Evolutionary conservation across 306 rosid genomes (phyloP).

Genomic region (Mimosa pudica): DNA sequence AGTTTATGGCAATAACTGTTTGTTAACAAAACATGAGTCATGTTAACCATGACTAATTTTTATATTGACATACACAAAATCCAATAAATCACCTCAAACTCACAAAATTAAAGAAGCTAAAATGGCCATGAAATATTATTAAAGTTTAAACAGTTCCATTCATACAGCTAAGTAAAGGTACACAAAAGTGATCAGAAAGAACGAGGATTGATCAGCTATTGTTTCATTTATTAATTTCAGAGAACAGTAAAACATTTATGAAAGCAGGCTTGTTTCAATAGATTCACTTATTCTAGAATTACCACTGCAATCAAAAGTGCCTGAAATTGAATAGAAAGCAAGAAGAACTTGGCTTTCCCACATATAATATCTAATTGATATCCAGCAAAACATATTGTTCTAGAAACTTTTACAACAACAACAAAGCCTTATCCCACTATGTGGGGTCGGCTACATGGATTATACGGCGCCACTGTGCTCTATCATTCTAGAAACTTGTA

Average conservation of each 20-base stretch:
- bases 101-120: slow-evolving; percentile 10
- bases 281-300: slow-evolving; percentile 17
- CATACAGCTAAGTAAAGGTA: slow-evolving; percentile 11
- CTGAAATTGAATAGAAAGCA: slow-evolving; percentile 7
- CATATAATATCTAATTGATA: slow-evolving; percentile 3
- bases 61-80: not conserved
- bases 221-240: slow-evolving; percentile 22
- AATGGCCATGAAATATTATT: slow-evolving; percentile 13
- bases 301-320: not conserved
- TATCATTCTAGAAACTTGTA: slow-evolving; percentile 4
- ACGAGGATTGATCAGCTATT: slow-evolving; percentile 11
- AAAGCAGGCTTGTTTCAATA: slow-evolving; percentile 12
- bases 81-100: slow-evolving; percentile 18
- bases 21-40: slow-evolving; percentile 22
- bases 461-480: no score
- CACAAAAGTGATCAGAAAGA: slow-evolving; percentile 24
- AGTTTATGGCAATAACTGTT: slow-evolving; percentile 14
- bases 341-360: slow-evolving; percentile 13
- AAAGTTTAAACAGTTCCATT: slow-evolving; percentile 17
- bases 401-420: no score
- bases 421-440: no score
- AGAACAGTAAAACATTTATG: slow-evolving; percentile 19
- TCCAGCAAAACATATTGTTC: slow-evolving; percentile 1
- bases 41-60: slow-evolving; percentile 3
- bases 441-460: no score